Percentiles rank a stretch among this genome's conserved stretches.
Conservation (phyloP, 352 stramenopile genomes). For the Hyaloperonospora brassicae region DNA sequence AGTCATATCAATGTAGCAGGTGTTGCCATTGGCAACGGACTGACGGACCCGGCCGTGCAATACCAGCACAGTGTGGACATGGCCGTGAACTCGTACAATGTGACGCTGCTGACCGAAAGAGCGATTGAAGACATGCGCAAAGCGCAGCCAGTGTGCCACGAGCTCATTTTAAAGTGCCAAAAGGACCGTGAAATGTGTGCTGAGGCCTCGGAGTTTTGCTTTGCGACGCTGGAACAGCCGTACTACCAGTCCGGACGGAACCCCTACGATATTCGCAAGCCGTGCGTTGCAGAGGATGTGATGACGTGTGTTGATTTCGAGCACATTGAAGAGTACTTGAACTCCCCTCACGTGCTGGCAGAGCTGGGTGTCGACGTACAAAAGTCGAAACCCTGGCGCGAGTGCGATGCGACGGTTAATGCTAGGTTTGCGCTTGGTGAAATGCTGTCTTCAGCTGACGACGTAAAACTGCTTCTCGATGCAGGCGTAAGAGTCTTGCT, state of each 20-base stretch:
- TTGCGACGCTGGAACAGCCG: conserved; percentile 39
- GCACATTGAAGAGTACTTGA: conserved; percentile 64
- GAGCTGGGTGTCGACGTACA: conserved; percentile 37
- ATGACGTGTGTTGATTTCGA: conserved; percentile 68
- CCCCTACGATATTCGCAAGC: conserved; percentile 64
- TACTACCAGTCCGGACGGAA: conserved; percentile 48
- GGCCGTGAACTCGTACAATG: conserved; percentile 63
- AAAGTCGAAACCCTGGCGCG: conserved; percentile 70
- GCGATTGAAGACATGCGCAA: conserved; percentile 43
- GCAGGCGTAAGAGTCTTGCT: conserved; percentile 80
- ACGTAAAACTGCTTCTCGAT: conserved; percentile 82
- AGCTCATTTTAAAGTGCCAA: conserved; percentile 50
- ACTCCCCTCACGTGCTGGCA: conserved; percentile 34
- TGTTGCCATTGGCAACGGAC: conserved; percentile 67
- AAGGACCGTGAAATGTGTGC: conserved; percentile 31
- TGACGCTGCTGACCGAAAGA: conserved; percentile 40
- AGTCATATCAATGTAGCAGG: conserved; percentile 42
- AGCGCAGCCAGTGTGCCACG: conserved; percentile 44
- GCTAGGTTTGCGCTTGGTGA: conserved; percentile 86
- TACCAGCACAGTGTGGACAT: conserved; percentile 65
- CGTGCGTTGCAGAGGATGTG: conserved; percentile 39
- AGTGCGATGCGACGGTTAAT: conserved; percentile 91
- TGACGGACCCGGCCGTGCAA: conserved; percentile 59
- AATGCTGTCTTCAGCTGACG: conserved; percentile 90
- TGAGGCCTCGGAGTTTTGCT: conserved; percentile 53